Conservation (phyloP, 2,329 filamentous ascomycete species). For the Sclerotinia minor region DNA sequence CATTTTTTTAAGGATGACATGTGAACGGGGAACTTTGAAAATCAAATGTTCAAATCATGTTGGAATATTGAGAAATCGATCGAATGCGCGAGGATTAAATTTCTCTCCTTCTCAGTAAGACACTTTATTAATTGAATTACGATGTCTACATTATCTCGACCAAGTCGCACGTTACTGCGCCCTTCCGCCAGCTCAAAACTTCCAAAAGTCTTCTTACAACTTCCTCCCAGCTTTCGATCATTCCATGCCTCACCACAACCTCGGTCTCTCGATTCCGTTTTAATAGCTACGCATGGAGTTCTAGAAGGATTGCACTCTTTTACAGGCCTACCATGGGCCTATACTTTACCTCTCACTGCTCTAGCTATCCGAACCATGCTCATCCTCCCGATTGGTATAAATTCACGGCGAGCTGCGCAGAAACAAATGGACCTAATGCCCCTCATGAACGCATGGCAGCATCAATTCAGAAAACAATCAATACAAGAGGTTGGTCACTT, state of each 20-base stretch:
- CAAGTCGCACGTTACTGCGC: conserved; percentile 4
- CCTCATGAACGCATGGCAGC: conserved; percentile 44
- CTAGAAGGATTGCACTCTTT: conserved; percentile 52
- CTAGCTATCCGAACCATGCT: conserved; percentile 51
- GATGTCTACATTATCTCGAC: conserved; percentile 23
- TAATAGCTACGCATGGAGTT: conserved; percentile 48
- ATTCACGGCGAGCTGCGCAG: conserved; percentile 44
- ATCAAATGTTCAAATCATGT: conserved; percentile 10
- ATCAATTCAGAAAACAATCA: conserved; percentile 37
- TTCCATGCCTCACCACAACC: conserved; percentile 52
- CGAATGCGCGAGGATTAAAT: neutral
- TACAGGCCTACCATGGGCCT: conserved; percentile 54
- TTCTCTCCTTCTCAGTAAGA: neutral
- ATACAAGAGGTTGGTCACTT: conserved; percentile 35
- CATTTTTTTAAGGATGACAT: conserved; percentile 19
- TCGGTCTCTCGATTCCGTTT: conserved; percentile 46
- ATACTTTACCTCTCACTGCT: conserved; percentile 55
- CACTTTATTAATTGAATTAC: neutral
- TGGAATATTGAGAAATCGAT: neutral
- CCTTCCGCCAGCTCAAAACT: conserved; percentile 6
- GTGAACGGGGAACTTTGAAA: conserved; percentile 10
- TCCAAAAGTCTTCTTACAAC: conserved; percentile 29
- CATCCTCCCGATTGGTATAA: conserved; percentile 50
- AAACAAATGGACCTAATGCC: conserved; percentile 48
- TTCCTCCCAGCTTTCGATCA: conserved; percentile 42